phyloP scores from a whole-genome alignment of 768 basidiomycete species.

The Rhodotorula diobovata region DNA sequence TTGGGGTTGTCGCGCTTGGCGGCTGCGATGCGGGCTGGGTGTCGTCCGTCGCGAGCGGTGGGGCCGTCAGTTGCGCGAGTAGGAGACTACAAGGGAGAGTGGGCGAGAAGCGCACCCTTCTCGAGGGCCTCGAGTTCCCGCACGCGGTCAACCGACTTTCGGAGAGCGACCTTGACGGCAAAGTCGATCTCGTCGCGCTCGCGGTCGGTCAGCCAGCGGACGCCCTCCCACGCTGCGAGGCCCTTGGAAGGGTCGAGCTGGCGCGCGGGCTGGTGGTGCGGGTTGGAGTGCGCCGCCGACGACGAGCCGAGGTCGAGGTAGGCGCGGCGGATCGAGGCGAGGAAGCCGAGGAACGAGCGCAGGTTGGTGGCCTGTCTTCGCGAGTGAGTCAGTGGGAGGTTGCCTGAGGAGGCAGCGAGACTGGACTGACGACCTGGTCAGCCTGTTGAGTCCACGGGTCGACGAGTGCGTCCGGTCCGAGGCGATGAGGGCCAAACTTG shows the following conservation, averaged over 20 bases:
- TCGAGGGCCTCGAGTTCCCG: constrained; percentile 82
- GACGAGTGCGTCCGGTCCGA: neutral
- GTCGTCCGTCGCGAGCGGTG: too few species aligned
- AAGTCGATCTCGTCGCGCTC: constrained; percentile 95
- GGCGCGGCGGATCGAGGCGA: constrained; percentile 70
- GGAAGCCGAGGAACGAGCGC: constrained; percentile 50
- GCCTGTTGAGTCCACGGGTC: constrained; percentile 36
- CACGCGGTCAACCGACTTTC: constrained; percentile 78
- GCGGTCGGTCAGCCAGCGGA: constrained; percentile 64
- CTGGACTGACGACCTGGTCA: constrained; percentile 27
- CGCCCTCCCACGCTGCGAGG: constrained; percentile 44
- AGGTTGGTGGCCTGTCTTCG: constrained; percentile 28
- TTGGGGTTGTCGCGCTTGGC: constrained; percentile 16
- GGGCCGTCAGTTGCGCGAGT: neutral
- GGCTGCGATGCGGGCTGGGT: constrained; percentile 24
- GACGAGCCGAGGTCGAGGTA: constrained; percentile 71
- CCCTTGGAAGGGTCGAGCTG: constrained; percentile 27
- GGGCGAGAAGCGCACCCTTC: constrained; percentile 60
- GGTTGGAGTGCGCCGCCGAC: constrained; percentile 45
- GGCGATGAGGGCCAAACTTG: constrained; percentile 3
- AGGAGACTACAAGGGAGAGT: neutral
- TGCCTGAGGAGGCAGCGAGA: accelerated
- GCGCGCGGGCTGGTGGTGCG: constrained; percentile 7
- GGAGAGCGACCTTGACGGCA: constrained; percentile 77
- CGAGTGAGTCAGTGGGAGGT: neutral